Evolutionary conservation across 768 basidiomycete genomes (phyloP).

Genomic region (Sutorius australiensis): DNA sequence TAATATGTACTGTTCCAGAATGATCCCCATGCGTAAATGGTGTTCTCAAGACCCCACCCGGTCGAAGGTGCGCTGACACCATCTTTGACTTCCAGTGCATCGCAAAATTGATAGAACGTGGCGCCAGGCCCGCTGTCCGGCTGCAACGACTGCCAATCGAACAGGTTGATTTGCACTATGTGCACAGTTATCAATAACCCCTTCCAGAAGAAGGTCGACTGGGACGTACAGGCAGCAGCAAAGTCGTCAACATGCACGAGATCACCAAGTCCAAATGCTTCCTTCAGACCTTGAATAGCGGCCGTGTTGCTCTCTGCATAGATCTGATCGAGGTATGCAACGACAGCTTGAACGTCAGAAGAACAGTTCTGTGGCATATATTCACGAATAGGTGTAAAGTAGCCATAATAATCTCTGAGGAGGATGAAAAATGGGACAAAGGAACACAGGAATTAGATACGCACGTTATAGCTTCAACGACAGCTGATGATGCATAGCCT

Average conservation of each 20-base stretch:
- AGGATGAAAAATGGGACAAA: background rate
- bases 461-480: conserved; percentile 43
- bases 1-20: conserved; percentile 55
- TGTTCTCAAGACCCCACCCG: conserved; percentile 63
- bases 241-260: conserved; percentile 65
- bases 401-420: conserved; percentile 34
- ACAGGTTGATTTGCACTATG: conserved; percentile 48
- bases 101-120: conserved; percentile 39
- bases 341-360: conserved; percentile 62
- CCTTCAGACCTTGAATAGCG: conserved; percentile 53
- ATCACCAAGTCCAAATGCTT: conserved; percentile 52
- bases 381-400: conserved; percentile 67
- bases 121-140: conserved; percentile 43
- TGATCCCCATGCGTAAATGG: conserved; percentile 55
- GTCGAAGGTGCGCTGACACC: conserved; percentile 39
- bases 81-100: conserved; percentile 38
- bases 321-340: conserved; percentile 57
- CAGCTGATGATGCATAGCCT: conserved; percentile 44
- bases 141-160: conserved; percentile 66
- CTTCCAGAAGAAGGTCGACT: background rate
- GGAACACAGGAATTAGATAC: conserved; percentile 10
- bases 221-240: conserved; percentile 47
- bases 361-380: conserved; percentile 74
- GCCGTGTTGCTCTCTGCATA: conserved; percentile 42
- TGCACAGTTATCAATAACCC: conserved; percentile 22